Percentiles rank a stretch among this genome's conserved stretches.
Evolutionary conservation across 1,284 basidiomycete genomes (phyloP).

Genomic region (Ganoderma meredithae): DNA sequence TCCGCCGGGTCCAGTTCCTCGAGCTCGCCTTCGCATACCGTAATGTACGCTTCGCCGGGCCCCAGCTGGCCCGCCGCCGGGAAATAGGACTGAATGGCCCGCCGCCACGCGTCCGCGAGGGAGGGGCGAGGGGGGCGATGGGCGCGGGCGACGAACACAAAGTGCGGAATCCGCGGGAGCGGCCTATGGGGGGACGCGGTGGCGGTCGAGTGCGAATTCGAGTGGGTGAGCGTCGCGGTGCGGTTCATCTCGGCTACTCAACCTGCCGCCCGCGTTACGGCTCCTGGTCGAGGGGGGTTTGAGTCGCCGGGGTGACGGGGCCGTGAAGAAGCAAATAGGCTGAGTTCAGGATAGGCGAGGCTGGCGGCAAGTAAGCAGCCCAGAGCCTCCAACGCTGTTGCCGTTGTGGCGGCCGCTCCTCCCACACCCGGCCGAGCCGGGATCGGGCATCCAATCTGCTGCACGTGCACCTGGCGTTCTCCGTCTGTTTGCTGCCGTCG

Average conservation of each 20-base stretch:
- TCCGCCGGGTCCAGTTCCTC: constrained; percentile 19
- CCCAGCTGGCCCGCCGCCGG: not conserved
- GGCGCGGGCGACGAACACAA: constrained; percentile 9
- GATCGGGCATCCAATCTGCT: not conserved
- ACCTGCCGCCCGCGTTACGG: not conserved
- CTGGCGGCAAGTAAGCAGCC: not conserved
- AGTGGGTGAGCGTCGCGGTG: not conserved
- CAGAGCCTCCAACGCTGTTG: not conserved
- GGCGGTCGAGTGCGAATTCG: not conserved
- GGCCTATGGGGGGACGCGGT: too few species aligned
- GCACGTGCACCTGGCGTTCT: not conserved
- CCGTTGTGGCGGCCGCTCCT: not conserved
- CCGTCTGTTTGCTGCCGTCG: not conserved
- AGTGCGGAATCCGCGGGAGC: constrained; percentile 6
- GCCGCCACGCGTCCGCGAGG: constrained; percentile 16
- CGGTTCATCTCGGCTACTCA: constrained; percentile 1
- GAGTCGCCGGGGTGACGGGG: constrained; percentile 1
- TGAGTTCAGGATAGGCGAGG: constrained; percentile 1
- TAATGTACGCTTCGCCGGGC: constrained; percentile 13
- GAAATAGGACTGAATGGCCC: constrained; percentile 5
- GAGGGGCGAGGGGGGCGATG: not conserved
- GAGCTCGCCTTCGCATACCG: constrained; percentile 27
- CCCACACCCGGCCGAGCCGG: not conserved
- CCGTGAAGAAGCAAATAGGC: constrained; percentile 6
- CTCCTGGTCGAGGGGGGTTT: not conserved